Conservation (phyloP, 208 protist genomes). For the Acanthamoeba royreba region DNA sequence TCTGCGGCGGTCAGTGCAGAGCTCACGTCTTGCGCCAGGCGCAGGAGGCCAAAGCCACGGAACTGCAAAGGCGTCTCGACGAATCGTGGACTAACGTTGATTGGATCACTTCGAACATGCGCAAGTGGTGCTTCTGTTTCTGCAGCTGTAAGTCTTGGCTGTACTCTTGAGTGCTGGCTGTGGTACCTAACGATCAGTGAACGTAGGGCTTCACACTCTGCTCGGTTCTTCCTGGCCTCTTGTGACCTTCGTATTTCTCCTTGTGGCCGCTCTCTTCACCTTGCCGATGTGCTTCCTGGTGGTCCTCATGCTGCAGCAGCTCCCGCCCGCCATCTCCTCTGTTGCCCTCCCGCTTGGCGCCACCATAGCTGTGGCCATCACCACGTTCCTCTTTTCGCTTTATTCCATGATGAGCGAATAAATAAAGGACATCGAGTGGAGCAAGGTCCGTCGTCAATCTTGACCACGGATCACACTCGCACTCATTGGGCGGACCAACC, state of each 20-base stretch:
- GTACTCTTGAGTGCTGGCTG: too few relatives aligned
- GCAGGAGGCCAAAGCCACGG: background rate
- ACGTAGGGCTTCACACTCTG: background rate
- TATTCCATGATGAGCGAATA: background rate
- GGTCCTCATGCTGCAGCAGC: background rate
- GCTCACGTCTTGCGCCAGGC: background rate
- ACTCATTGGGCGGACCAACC: too few relatives aligned
- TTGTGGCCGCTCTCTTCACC: background rate
- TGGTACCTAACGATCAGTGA: too few relatives aligned
- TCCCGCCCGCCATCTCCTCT: background rate
- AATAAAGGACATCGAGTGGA: background rate
- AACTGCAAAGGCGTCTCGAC: background rate
- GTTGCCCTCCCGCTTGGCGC: background rate
- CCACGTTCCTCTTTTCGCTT: background rate
- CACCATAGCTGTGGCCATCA: background rate
- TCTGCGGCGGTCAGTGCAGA: background rate
- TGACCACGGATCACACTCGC: too few relatives aligned
- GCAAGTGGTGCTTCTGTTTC: too few relatives aligned
- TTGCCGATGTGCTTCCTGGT: background rate
- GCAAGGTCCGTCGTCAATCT: too few relatives aligned
- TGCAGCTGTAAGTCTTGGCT: too few relatives aligned
- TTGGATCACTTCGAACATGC: background rate
- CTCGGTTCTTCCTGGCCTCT: background rate
- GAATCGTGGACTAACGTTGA: background rate
- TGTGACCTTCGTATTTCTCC: background rate